These are phyloP conservation scores for Oryza glaberrima DNA, from an alignment of 176 grass and related monocot species.

Conservation along the genomic window DNA sequence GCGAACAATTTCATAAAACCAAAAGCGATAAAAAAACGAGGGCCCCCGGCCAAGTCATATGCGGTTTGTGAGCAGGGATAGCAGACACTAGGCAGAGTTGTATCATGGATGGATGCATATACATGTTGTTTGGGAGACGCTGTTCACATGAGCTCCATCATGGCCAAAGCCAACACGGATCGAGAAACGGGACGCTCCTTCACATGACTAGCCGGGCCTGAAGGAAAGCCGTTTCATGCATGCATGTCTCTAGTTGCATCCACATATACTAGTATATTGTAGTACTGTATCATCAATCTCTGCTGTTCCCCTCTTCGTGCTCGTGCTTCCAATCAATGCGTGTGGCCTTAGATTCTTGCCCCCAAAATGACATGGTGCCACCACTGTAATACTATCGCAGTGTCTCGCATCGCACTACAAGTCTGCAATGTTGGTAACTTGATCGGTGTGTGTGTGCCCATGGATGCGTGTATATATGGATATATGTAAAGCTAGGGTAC, in stretches of 20 bases:
- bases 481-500: too few relatives aligned
- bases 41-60: slow-evolving; percentile 23
- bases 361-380: neutral
- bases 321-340: slow-evolving; percentile 36
- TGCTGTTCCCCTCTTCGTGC: neutral
- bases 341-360: slow-evolving; percentile 24
- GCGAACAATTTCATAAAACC: neutral
- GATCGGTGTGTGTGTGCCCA: neutral
- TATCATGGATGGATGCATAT: too few relatives aligned
- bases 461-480: too few relatives aligned
- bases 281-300: neutral
- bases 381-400: neutral
- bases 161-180: slow-evolving; percentile 5
- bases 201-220: slow-evolving; percentile 31
- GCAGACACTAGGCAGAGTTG: too few relatives aligned
- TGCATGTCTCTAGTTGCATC: neutral
- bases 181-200: neutral
- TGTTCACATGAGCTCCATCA: slow-evolving; percentile 55
- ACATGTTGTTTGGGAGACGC: slow-evolving; percentile 21
- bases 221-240: neutral
- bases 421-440: neutral
- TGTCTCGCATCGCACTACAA: neutral
- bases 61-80: neutral
- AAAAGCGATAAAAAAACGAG: neutral
- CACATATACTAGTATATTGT: neutral